Percentiles rank a stretch among this genome's conserved stretches.
Conservation (phyloP, 208 protist species). For the Crithidia bombi region DNA sequence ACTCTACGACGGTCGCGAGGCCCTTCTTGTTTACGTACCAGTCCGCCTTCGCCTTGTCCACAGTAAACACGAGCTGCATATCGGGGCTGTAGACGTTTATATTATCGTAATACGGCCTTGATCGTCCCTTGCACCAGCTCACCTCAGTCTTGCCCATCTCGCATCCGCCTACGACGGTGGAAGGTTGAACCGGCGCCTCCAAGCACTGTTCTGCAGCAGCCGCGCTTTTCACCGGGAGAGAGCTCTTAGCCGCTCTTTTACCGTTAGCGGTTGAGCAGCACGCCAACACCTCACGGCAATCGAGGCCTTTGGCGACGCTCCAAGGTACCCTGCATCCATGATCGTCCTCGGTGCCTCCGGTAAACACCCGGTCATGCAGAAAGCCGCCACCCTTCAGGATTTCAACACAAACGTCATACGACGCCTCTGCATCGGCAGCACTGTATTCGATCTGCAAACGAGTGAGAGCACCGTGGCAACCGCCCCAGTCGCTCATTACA, state of each 20-base stretch:
- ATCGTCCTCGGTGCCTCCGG: not conserved
- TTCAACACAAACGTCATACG: conserved; percentile 47
- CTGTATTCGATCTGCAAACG: conserved; percentile 62
- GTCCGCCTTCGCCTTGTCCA: conserved; percentile 59
- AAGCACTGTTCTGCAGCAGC: not conserved
- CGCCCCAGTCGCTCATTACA: conserved; percentile 62
- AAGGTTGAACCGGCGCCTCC: not conserved
- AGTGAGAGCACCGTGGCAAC: conserved; percentile 51
- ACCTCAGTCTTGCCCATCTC: not conserved
- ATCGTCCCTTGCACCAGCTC: conserved; percentile 39
- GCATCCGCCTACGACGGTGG: not conserved
- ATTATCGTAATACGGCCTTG: conserved; percentile 73
- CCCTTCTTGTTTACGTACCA: conserved; percentile 73
- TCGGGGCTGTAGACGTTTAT: conserved; percentile 54
- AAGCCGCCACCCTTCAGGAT: conserved; percentile 42
- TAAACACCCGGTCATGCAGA: not conserved
- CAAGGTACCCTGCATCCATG: conserved; percentile 2
- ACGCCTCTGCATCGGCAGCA: conserved; percentile 60
- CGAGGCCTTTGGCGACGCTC: conserved; percentile 1
- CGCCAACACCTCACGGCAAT: conserved; percentile 30
- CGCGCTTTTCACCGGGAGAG: not conserved
- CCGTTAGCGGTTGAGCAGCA: conserved; percentile 11
- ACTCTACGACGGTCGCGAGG: conserved; percentile 54
- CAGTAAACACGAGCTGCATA: conserved; percentile 56
- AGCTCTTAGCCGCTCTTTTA: not conserved